Evolutionary conservation across 805 yeast genomes (phyloP).

Genomic region (Yarrowia sp.): DNA sequence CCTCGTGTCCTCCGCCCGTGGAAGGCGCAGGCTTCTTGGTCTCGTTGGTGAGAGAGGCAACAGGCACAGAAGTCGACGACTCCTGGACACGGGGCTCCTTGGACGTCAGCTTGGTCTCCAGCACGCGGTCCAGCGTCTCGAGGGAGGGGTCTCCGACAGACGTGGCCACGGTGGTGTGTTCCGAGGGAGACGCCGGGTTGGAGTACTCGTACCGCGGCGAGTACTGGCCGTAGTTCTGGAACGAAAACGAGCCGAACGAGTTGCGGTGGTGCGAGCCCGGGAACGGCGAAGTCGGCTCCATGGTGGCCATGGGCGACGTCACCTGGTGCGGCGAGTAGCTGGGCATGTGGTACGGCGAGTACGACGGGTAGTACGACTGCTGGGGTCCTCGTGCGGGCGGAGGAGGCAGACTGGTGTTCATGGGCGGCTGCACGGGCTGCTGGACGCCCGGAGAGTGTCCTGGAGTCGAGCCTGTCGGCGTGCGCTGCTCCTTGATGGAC

Average conservation of each 20-base stretch:
- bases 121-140: constrained; percentile 40
- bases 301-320: constrained; percentile 42
- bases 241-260: constrained; percentile 15
- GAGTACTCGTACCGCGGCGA: constrained; percentile 15
- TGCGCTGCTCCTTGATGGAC: constrained; percentile 18
- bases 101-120: constrained; percentile 32
- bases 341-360: too few species aligned
- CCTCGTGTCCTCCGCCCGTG: background rate
- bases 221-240: constrained; percentile 22
- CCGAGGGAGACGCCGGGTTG: constrained; percentile 22
- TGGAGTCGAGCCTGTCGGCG: background rate
- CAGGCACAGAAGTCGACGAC: background rate
- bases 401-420: background rate
- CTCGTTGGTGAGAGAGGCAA: background rate
- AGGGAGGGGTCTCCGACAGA: constrained; percentile 31
- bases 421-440: background rate
- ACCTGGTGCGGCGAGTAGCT: constrained; percentile 39
- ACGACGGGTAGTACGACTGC: constrained; percentile 1
- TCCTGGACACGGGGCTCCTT: background rate
- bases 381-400: background rate
- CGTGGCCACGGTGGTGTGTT: constrained; percentile 27
- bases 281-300: constrained; percentile 21
- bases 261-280: background rate
- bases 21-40: background rate
- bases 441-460: background rate